Evolutionary conservation across 2,329 filamentous ascomycete species (phyloP).

Genomic region (Botryosphaeria dothidea): DNA sequence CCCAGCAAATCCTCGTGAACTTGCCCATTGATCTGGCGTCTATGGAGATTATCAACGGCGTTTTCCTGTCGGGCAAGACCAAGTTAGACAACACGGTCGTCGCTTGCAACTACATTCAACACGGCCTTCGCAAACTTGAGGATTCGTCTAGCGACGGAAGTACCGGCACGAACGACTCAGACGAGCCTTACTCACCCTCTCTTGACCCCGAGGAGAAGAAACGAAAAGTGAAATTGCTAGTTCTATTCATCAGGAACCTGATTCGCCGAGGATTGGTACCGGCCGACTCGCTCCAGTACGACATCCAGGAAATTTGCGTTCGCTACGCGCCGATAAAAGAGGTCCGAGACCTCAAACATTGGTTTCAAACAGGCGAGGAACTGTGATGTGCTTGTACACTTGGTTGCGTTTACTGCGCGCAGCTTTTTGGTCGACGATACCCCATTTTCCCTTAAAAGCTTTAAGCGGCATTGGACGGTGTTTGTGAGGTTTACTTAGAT

Average conservation of each 20-base stretch:
- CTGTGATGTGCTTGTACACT: not conserved
- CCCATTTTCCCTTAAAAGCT: not conserved
- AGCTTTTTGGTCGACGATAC: slow-evolving; percentile 2
- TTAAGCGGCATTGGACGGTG: slow-evolving; percentile 4
- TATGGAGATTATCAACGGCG: slow-evolving; percentile 41
- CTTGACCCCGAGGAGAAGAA: slow-evolving; percentile 37
- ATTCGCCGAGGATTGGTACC: slow-evolving; percentile 33
- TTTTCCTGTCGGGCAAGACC: slow-evolving; percentile 31
- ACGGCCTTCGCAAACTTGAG: slow-evolving; percentile 38
- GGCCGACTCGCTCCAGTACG: slow-evolving; percentile 36
- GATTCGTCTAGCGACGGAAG: slow-evolving; percentile 6
- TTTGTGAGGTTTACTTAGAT: not conserved
- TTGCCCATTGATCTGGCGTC: slow-evolving; percentile 39
- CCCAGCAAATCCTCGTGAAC: slow-evolving; percentile 33
- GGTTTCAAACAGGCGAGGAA: slow-evolving; percentile 21
- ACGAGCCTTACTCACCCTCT: slow-evolving; percentile 20
- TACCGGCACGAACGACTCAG: slow-evolving; percentile 18
- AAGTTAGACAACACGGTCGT: slow-evolving; percentile 32
- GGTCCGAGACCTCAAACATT: slow-evolving; percentile 38
- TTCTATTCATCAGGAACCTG: slow-evolving; percentile 42
- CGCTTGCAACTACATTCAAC: slow-evolving; percentile 39
- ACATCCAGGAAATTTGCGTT: slow-evolving; percentile 43
- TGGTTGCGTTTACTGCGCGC: not conserved
- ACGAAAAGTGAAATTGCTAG: slow-evolving; percentile 37
- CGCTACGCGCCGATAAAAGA: slow-evolving; percentile 43